These are phyloP conservation scores for Isoetes engelmannii DNA, from an alignment of 83 land plant species.

Conservation along the genomic window DNA sequence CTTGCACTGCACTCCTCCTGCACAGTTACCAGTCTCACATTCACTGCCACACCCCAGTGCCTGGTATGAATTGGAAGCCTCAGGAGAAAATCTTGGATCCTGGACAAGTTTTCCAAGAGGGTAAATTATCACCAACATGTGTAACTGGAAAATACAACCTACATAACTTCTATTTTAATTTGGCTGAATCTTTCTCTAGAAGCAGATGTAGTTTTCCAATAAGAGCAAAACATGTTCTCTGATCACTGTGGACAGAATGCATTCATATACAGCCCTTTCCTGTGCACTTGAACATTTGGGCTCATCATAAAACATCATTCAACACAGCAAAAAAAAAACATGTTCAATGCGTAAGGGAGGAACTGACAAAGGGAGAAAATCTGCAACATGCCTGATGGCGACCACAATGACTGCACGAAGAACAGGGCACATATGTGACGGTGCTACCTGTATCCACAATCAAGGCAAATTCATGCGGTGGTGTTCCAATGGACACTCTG, in stretches of 20 bases:
- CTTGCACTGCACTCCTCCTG: slow-evolving; percentile 40
- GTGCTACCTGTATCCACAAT: slow-evolving; percentile 98
- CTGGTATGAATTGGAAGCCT: slow-evolving; percentile 62
- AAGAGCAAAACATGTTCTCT: no score
- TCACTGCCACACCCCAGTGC: slow-evolving; percentile 53
- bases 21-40: slow-evolving; percentile 39
- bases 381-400: slow-evolving; percentile 62
- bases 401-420: slow-evolving; percentile 79
- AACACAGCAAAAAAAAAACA: no score
- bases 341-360: no score
- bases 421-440: slow-evolving; percentile 94
- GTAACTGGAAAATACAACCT: no score
- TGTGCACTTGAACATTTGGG: no score
- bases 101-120: slow-evolving; percentile 11
- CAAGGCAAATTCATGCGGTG: slow-evolving; percentile 85
- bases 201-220: no score
- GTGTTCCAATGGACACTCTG: slow-evolving; percentile 77
- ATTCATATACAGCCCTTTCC: no score
- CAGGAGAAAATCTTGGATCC: slow-evolving; percentile 91
- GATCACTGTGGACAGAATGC: no score
- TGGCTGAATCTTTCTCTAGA: no score
- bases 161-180: no score
- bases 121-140: no score
- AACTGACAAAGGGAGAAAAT: neutral
- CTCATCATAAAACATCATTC: no score